Percentiles rank a stretch among this genome's conserved stretches.
phyloP scores from a whole-genome alignment of 2,329 filamentous ascomycete species.

The Phymatotrichopsis omnivora region DNA sequence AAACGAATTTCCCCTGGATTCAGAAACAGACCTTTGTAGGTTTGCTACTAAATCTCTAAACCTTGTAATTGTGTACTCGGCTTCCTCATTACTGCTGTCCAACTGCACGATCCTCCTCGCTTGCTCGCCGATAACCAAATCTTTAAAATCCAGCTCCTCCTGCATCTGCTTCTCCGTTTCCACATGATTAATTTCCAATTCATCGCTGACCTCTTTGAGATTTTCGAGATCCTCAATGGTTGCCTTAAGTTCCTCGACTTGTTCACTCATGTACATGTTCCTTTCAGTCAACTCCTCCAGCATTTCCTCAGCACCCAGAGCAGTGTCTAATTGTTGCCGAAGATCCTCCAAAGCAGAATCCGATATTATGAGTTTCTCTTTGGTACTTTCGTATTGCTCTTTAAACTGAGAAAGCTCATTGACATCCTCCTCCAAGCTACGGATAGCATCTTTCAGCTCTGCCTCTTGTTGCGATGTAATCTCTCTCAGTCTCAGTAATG shows the following conservation, averaged over 20 bases:
- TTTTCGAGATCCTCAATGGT: slow-evolving; percentile 80
- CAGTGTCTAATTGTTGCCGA: slow-evolving; percentile 80
- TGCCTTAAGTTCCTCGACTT: slow-evolving; percentile 70
- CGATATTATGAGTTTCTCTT: slow-evolving; percentile 61
- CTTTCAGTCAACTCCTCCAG: slow-evolving; percentile 84
- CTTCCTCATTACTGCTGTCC: slow-evolving; percentile 69
- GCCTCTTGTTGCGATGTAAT: slow-evolving; percentile 76
- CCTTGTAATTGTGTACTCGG: slow-evolving; percentile 78
- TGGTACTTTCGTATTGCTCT: slow-evolving; percentile 57
- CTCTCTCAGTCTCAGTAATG: slow-evolving; percentile 73
- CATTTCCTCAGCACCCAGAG: slow-evolving; percentile 81
- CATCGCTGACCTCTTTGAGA: slow-evolving; percentile 85
- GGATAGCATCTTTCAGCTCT: slow-evolving; percentile 65
- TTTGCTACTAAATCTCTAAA: slow-evolving; percentile 84
- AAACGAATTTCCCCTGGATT: too few relatives aligned
- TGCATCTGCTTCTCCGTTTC: slow-evolving; percentile 92
- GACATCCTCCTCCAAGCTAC: slow-evolving; percentile 61
- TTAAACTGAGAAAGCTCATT: slow-evolving; percentile 57
- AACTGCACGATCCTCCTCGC: slow-evolving; percentile 61
- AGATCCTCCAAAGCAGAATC: slow-evolving; percentile 75
- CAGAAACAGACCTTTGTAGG: slow-evolving; percentile 49
- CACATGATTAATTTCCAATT: slow-evolving; percentile 85
- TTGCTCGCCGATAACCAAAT: slow-evolving; percentile 74
- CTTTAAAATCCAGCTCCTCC: slow-evolving; percentile 82
- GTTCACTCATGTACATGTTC: slow-evolving; percentile 72